phyloP scores from a whole-genome alignment of 2,329 filamentous ascomycete species.

The Endoconidiophora polonica region DNA sequence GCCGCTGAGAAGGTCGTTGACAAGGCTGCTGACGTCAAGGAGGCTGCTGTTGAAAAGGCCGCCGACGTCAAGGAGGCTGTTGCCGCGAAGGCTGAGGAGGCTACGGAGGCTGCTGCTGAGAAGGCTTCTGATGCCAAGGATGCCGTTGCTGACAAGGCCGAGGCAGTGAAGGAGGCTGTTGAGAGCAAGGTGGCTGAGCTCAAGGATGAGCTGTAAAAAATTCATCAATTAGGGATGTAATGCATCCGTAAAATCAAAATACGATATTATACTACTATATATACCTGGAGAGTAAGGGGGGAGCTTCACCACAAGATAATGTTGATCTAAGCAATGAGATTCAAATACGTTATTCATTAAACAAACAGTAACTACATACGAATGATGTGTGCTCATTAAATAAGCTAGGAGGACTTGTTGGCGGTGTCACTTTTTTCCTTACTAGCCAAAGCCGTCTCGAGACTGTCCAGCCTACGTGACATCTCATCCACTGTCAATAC shows the following conservation, averaged over 20 bases:
- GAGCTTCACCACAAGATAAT: neutral
- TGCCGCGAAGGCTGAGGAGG: slow-evolving; percentile 4
- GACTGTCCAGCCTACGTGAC: slow-evolving; percentile 66
- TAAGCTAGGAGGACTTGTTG: slow-evolving; percentile 21
- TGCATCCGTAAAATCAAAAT: no score
- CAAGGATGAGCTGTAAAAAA: slow-evolving; percentile 57
- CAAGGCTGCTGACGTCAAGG: slow-evolving; percentile 2
- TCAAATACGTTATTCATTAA: neutral
- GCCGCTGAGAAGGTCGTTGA: slow-evolving; percentile 20
- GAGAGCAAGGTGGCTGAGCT: slow-evolving; percentile 14
- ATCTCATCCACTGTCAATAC: slow-evolving; percentile 69
- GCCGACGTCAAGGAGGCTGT: slow-evolving; percentile 24
- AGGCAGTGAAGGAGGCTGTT: neutral
- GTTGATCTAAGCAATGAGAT: neutral
- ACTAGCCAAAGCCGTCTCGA: slow-evolving; percentile 56
- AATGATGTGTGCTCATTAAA: neutral
- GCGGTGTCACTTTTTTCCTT: slow-evolving; percentile 29
- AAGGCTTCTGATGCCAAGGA: slow-evolving; percentile 5
- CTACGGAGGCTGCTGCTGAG: neutral
- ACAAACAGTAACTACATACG: no score
- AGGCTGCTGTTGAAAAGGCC: slow-evolving; percentile 48
- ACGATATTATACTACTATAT: no score
- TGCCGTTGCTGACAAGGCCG: neutral
- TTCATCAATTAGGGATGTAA: neutral
- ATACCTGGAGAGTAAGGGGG: no score